Evolutionary conservation across 148 eudicot species (phyloP).

Genomic region (Pharnaceum exiguum): DNA sequence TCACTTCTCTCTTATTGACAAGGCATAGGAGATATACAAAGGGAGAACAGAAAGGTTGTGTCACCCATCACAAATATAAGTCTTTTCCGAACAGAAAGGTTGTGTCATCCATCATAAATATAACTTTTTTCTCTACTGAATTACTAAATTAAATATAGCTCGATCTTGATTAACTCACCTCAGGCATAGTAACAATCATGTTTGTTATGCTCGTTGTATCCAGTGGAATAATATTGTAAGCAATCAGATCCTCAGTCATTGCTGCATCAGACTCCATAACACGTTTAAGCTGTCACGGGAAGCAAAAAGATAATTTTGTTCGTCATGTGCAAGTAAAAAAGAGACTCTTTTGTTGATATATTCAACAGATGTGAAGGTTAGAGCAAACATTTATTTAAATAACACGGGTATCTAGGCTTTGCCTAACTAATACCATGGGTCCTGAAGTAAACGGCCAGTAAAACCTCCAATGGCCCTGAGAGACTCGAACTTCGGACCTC

Average conservation of each 20-base stretch:
- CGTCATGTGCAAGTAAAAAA: background rate
- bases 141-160: background rate
- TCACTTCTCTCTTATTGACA: too few species aligned
- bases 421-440: too few species aligned
- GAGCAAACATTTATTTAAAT: too few species aligned
- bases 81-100: too few species aligned
- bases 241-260: constrained; percentile 88
- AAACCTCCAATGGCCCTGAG: too few species aligned
- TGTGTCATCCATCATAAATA: background rate
- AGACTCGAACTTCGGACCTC: too few species aligned
- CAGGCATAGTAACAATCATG: constrained; percentile 64
- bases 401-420: too few species aligned
- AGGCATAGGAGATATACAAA: too few species aligned
- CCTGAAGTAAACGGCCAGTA: too few species aligned
- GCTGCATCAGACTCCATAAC: constrained; percentile 95
- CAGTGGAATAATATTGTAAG: constrained; percentile 90
- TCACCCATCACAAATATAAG: constrained; percentile 6
- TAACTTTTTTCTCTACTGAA: background rate
- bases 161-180: constrained; percentile 41
- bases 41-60: constrained; percentile 14
- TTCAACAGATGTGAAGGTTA: too few species aligned
- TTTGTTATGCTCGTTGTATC: constrained; percentile 65
- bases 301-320: constrained; percentile 1
- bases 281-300: constrained; percentile 61
- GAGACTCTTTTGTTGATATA: too few species aligned